These are phyloP conservation scores for Zygoascus tannicola DNA, from an alignment of 805 yeast genomes.

Conservation along the genomic window DNA sequence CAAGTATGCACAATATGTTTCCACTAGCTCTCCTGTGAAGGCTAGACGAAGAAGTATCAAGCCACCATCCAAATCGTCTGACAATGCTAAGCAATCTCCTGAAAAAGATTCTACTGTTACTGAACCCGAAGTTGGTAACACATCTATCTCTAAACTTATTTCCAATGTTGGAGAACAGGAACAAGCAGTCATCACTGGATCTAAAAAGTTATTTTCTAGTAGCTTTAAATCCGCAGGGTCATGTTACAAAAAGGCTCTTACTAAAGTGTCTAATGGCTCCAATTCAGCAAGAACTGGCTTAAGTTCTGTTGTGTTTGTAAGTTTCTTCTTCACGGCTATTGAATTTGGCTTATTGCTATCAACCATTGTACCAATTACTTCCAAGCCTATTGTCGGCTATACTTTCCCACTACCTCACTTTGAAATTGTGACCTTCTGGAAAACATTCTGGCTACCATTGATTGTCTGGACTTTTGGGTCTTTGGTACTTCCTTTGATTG, in stretches of 20 bases:
- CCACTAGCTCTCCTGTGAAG: slow-evolving; percentile 12
- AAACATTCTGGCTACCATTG: slow-evolving; percentile 22
- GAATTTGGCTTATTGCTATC: slow-evolving; percentile 11
- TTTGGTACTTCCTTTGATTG: slow-evolving; percentile 23
- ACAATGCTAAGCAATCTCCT: slow-evolving; percentile 7
- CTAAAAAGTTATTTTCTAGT: slow-evolving; percentile 15
- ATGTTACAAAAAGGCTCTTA: slow-evolving; percentile 16
- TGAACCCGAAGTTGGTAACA: not conserved
- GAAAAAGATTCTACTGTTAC: slow-evolving; percentile 8
- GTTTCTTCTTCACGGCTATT: slow-evolving; percentile 10
- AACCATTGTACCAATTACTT: slow-evolving; percentile 9
- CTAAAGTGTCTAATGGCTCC: slow-evolving; percentile 9
- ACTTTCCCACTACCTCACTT: slow-evolving; percentile 4
- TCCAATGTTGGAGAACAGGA: slow-evolving; percentile 11
- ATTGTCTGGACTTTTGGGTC: slow-evolving; percentile 19
- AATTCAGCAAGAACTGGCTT: slow-evolving; percentile 18
- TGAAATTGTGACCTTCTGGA: slow-evolving; percentile 7
- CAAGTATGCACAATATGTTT: slow-evolving; percentile 15
- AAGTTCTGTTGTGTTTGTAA: slow-evolving; percentile 26
- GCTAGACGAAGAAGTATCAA: slow-evolving; percentile 12
- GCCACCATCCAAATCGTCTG: slow-evolving; percentile 6
- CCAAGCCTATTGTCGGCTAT: slow-evolving; percentile 1
- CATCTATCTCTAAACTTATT: not conserved
- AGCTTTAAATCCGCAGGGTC: slow-evolving; percentile 21
- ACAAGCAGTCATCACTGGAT: slow-evolving; percentile 10